Conservation (phyloP, 306 rosid genomes). For the Fragaria vesca region DNA sequence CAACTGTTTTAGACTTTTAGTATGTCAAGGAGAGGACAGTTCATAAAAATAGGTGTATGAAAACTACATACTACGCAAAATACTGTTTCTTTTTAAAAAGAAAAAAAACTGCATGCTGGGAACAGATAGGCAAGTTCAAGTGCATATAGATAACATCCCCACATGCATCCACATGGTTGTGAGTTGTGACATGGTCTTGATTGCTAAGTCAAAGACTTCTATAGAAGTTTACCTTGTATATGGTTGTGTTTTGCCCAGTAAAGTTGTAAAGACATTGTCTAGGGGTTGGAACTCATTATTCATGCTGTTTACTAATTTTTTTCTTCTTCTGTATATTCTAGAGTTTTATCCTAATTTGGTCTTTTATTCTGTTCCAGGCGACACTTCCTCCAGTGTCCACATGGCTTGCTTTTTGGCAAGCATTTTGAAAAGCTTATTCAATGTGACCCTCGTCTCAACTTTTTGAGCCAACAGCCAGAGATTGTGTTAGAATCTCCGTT, state of each 20-base stretch:
- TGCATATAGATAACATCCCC: not conserved
- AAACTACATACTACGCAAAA: not conserved
- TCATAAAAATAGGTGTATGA: not conserved
- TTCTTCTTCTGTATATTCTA: not conserved
- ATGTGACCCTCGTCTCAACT: slow-evolving; percentile 78
- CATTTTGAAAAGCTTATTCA: slow-evolving; percentile 83
- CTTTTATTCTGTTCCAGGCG: slow-evolving; percentile 40
- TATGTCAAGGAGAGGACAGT: not conserved
- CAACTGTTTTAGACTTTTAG: not conserved
- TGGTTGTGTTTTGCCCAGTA: not conserved
- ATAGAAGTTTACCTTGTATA: not conserved
- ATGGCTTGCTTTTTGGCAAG: slow-evolving; percentile 58
- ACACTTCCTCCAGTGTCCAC: slow-evolving; percentile 70
- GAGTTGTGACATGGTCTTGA: not conserved
- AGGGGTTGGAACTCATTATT: not conserved
- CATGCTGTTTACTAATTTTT: not conserved
- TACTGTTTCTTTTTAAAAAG: not conserved
- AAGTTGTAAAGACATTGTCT: not conserved
- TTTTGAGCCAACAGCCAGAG: slow-evolving; percentile 64
- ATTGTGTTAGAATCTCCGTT: slow-evolving; percentile 62
- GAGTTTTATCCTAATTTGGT: slow-evolving; percentile 4
- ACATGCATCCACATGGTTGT: not conserved
- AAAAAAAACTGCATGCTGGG: not conserved
- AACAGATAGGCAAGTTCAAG: not conserved
- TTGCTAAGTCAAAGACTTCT: not conserved